Evolutionary conservation across 805 yeast genomes (phyloP), one percentile per base, ranked within the genome.

Genomic region (Kuraishia piskuri): DNA sequence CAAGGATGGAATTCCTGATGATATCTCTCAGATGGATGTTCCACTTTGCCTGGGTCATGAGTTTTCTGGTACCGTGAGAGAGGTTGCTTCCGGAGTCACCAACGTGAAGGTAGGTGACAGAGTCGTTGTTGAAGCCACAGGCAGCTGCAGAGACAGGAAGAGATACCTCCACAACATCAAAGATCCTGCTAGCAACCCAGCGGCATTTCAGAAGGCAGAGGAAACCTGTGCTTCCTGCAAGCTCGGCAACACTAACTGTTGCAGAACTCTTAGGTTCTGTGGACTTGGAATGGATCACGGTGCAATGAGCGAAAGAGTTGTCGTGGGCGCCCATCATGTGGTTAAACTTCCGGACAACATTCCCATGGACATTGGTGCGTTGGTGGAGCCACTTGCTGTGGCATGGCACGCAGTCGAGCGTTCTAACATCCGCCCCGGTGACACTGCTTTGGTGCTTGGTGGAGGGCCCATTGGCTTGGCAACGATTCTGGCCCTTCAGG

Each of bases 351-450:
- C 96, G 2, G 89, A 84, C 22, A 76, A 82, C 61, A 86, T 90
- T 26, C 76, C 88, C 1, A 77, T 86, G 51, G 96, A 88, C 63
- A 85, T 88, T 71, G 96, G 96, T 58, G 96, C 96, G 1, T 68
- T 88, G 62, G 88, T 84, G 49, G 97, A 90, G 70, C 50, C 50
- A n/a, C 37, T 48, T n/a, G 26, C 37, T 25, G 50, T 48, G 6
- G 50, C 50, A 3, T 48, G 50, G 50, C 50, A 48, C 40, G 50
- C 50, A 25, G 50, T 48, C 3, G 50, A 48, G 40, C 40, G 50
- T 22, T 24, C 50, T 19, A 25, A 25, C 22, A n/a, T 48, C 17
- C 19, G 20, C 3, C 21, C 64, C 9, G 82, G 82, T 21, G 70
- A 74, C 44, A 63, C 74, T 6, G 83, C 82, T 2, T 65, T 81